Percentiles rank a stretch among this genome's conserved stretches.
phyloP scores from a whole-genome alignment of 768 basidiomycete genomes.

The Mycena galopus region DNA sequence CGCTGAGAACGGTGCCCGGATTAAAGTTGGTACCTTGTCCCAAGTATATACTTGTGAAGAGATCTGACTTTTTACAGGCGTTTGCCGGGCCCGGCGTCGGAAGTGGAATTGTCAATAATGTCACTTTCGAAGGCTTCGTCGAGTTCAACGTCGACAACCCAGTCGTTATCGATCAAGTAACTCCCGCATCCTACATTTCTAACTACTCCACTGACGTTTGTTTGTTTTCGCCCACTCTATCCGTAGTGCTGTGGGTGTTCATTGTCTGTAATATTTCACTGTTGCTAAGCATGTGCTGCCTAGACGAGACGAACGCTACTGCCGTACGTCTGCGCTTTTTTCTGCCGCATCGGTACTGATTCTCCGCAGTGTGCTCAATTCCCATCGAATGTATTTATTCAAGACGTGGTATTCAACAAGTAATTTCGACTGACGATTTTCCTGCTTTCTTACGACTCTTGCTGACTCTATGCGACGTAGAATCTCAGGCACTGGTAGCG shows the following conservation, averaged over 20 bases:
- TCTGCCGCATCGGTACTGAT: not conserved
- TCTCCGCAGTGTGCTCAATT: slow-evolving; percentile 57
- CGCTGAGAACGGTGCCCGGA: slow-evolving; percentile 74
- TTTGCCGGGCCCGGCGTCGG: slow-evolving; percentile 73
- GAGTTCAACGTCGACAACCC: slow-evolving; percentile 70
- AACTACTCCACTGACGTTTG: not conserved
- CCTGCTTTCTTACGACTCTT: not conserved
- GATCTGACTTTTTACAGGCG: no score
- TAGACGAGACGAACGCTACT: slow-evolving; percentile 57
- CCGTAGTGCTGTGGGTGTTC: slow-evolving; percentile 8
- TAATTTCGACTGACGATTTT: slow-evolving; percentile 34
- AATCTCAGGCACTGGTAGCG: slow-evolving; percentile 69
- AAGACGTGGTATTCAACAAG: slow-evolving; percentile 70
- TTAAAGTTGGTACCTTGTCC: slow-evolving; percentile 52
- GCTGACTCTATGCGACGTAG: slow-evolving; percentile 41
- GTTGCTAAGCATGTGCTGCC: not conserved
- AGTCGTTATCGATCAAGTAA: slow-evolving; percentile 61
- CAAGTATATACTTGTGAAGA: no score
- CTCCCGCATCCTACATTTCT: not conserved
- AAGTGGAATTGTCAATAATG: slow-evolving; percentile 67
- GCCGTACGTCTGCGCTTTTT: slow-evolving; percentile 30
- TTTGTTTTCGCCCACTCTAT: no score
- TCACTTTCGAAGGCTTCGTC: slow-evolving; percentile 65
- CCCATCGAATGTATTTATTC: slow-evolving; percentile 67
- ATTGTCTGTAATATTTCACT: not conserved